These are phyloP conservation scores for Jackrogersella multiformis DNA, from an alignment of 495 filamentous ascomycete species.

Conservation along the genomic window DNA sequence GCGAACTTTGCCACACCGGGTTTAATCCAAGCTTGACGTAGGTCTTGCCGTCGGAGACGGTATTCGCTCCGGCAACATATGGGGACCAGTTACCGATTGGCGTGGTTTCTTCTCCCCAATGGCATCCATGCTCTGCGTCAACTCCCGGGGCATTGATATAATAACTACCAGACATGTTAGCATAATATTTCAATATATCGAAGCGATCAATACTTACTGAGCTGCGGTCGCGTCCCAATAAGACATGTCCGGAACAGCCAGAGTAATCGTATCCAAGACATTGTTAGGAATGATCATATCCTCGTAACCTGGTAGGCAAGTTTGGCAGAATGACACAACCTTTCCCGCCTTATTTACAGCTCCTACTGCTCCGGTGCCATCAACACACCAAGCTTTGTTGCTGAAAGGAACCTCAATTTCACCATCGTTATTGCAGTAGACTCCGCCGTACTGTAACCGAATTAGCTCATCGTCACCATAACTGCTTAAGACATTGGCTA, in stretches of 20 bases:
- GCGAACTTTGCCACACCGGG: slow-evolving; percentile 72
- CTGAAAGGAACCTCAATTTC: slow-evolving; percentile 77
- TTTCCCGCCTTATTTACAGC: slow-evolving; percentile 70
- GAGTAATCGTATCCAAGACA: slow-evolving; percentile 60
- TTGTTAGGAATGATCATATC: slow-evolving; percentile 85
- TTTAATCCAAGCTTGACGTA: slow-evolving; percentile 84
- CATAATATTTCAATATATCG: background rate
- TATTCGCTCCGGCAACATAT: slow-evolving; percentile 82
- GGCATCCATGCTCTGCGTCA: slow-evolving; percentile 66
- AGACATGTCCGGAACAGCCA: slow-evolving; percentile 74
- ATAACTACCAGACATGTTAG: slow-evolving; percentile 64
- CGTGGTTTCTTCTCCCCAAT: slow-evolving; percentile 73
- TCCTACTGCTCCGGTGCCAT: slow-evolving; percentile 71
- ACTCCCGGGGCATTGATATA: slow-evolving; percentile 84
- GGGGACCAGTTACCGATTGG: slow-evolving; percentile 83
- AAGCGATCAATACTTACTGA: slow-evolving; percentile 62
- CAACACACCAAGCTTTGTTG: slow-evolving; percentile 73
- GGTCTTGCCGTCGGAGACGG: slow-evolving; percentile 68
- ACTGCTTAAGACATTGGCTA: background rate
- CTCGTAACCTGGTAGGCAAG: slow-evolving; percentile 85
- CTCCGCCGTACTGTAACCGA: slow-evolving; percentile 70
- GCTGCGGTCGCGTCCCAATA: slow-evolving; percentile 81
- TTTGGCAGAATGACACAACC: slow-evolving; percentile 80
- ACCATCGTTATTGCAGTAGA: slow-evolving; percentile 76
- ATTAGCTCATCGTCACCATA: slow-evolving; percentile 40